Evolutionary conservation across 495 filamentous ascomycete species (phyloP).

Genomic region (Neurospora sp.): DNA sequence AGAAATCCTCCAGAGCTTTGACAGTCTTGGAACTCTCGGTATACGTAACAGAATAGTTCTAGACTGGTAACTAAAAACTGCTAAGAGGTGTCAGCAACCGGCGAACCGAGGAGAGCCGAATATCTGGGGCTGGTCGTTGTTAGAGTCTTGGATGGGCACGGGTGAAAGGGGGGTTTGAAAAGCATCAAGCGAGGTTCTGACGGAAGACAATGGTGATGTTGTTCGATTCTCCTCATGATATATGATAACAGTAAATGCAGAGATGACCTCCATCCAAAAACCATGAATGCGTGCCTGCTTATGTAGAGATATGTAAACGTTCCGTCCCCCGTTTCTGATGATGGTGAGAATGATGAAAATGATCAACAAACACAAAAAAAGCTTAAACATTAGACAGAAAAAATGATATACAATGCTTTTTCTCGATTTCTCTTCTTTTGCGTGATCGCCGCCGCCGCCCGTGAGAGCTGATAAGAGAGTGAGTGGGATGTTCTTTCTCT

Average conservation of each 20-base stretch:
- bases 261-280: not conserved
- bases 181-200: not conserved
- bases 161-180: not conserved
- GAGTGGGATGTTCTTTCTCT: not conserved
- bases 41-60: not conserved
- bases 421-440: not conserved
- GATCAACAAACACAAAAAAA: not conserved
- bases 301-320: not conserved
- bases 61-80: not conserved
- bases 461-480: not conserved
- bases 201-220: not conserved
- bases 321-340: too few species aligned
- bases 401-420: not conserved
- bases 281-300: not conserved
- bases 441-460: not conserved
- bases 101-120: not conserved
- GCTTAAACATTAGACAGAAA: not conserved
- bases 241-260: not conserved
- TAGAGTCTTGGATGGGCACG: not conserved
- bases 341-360: not conserved
- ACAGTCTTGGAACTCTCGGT: not conserved
- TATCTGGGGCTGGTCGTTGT: not conserved
- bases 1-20: not conserved
- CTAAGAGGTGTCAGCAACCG: not conserved
- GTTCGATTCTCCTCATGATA: not conserved